A percentile compares a stretch with the other conserved stretches of the same genome.
These are phyloP conservation scores for Gremmenia infestans DNA, from an alignment of 2,329 filamentous ascomycete genomes.

Conservation along the genomic window DNA sequence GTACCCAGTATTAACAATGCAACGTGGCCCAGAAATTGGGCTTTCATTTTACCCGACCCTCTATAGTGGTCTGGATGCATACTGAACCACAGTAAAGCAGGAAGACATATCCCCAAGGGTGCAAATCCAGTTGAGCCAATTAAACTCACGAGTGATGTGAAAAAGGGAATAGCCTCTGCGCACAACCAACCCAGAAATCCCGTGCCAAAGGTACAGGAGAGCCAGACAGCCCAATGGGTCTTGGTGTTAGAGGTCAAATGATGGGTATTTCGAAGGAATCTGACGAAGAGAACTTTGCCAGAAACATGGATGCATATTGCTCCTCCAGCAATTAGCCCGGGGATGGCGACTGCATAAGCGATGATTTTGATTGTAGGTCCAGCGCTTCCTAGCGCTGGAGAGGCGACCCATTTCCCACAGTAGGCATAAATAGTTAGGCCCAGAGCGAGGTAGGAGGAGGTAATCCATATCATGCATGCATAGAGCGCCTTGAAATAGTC, in stretches of 20 bases:
- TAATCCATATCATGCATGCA: conserved; percentile 3
- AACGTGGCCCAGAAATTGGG: neutral
- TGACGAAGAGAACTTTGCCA: conserved; percentile 49
- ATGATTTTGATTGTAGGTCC: conserved; percentile 53
- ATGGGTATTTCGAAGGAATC: conserved; percentile 41
- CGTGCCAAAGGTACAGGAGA: conserved; percentile 38
- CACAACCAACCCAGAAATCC: conserved; percentile 41
- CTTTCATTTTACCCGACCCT: neutral
- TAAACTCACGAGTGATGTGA: conserved; percentile 45
- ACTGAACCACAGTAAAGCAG: conserved; percentile 1
- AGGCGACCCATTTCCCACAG: conserved; percentile 56
- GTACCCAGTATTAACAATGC: neutral
- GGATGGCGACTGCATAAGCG: conserved; percentile 51
- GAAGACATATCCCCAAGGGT: neutral
- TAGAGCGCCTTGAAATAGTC: conserved; percentile 8
- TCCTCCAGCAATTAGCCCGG: conserved; percentile 45
- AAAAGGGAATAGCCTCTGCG: conserved; percentile 46
- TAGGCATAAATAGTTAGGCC: conserved; percentile 50
- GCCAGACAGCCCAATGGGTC: conserved; percentile 45
- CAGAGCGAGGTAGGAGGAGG: conserved; percentile 5
- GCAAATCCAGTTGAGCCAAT: conserved; percentile 39
- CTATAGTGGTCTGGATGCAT: neutral
- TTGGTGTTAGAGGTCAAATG: conserved; percentile 45
- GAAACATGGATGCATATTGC: conserved; percentile 15
- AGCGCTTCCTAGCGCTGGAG: conserved; percentile 51